phyloP scores from a whole-genome alignment of 257 asterid genomes.

The Nyctanthes arbortristis region DNA sequence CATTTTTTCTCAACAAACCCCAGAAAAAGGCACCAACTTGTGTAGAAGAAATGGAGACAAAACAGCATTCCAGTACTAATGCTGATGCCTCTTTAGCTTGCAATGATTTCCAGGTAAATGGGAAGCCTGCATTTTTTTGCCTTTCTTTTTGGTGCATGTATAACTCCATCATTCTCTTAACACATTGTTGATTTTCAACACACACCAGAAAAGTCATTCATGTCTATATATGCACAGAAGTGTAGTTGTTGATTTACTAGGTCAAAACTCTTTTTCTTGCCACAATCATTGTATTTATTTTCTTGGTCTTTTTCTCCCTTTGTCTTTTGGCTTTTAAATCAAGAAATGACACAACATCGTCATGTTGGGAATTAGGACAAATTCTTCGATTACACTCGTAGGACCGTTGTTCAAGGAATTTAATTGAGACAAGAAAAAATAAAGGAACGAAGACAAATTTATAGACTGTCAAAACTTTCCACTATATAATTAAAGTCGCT shows the following conservation, averaged over 20 bases:
- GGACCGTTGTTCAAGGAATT: too few relatives aligned
- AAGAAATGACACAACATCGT: conserved; percentile 33
- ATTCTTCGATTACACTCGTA: too few relatives aligned
- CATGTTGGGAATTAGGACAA: too few relatives aligned
- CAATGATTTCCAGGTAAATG: conserved; percentile 14
- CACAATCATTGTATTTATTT: not conserved
- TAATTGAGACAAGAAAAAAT: too few relatives aligned
- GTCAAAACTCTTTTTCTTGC: not conserved
- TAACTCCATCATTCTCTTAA: not conserved
- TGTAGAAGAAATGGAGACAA: conserved; percentile 17
- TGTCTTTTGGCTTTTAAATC: conserved; percentile 6
- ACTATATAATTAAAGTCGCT: too few relatives aligned
- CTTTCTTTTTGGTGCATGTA: too few relatives aligned
- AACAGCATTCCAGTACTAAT: conserved; percentile 12
- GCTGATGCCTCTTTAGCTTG: not conserved
- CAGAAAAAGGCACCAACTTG: too few relatives aligned
- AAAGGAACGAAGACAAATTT: too few relatives aligned
- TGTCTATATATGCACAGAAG: not conserved
- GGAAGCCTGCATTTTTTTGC: not conserved
- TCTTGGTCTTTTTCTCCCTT: not conserved
- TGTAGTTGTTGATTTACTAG: not conserved
- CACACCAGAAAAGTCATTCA: not conserved
- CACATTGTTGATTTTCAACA: not conserved
- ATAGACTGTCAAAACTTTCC: too few relatives aligned
- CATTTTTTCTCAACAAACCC: too few relatives aligned